Conservation (phyloP, 345 rosid genomes). For the Sapria himalayana region DNA sequence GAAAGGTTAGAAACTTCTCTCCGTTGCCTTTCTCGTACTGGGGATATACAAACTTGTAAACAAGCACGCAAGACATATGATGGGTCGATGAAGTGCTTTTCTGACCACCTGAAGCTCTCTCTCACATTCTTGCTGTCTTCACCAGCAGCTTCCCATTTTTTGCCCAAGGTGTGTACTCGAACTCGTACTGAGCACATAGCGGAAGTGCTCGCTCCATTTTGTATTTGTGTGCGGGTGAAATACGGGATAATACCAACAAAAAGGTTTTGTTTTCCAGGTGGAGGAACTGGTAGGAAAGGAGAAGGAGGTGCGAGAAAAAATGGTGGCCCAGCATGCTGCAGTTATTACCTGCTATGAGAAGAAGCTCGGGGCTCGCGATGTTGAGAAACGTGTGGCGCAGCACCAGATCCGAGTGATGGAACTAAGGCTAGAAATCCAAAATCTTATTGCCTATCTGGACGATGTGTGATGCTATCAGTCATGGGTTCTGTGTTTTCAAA, state of each 20-base stretch:
- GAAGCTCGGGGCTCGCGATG: slow-evolving; percentile 46
- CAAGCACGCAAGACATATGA: slow-evolving; percentile 67
- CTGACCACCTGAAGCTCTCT: slow-evolving; percentile 51
- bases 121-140: slow-evolving; percentile 48
- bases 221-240: no score
- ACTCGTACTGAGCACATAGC: no score
- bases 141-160: slow-evolving; percentile 41
- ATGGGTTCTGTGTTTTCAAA: no score
- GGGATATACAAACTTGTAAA: slow-evolving; percentile 86
- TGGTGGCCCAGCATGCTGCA: slow-evolving; percentile 33
- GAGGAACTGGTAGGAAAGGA: slow-evolving; percentile 70
- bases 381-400: slow-evolving; percentile 46
- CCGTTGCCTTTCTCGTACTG: slow-evolving; percentile 76
- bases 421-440: slow-evolving; percentile 71
- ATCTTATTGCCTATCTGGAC: slow-evolving; percentile 55
- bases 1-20: slow-evolving; percentile 77
- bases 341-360: slow-evolving; percentile 57
- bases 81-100: slow-evolving; percentile 46
- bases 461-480: slow-evolving; percentile 25
- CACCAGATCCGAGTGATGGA: slow-evolving; percentile 49
- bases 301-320: slow-evolving; percentile 69
- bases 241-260: no score
- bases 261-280: slow-evolving; percentile 37
- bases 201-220: no score
- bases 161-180: slow-evolving; percentile 45